Base-by-base conservation (phyloP, 495 filamentous ascomycete species). In the Letharia columbiana region DNA sequence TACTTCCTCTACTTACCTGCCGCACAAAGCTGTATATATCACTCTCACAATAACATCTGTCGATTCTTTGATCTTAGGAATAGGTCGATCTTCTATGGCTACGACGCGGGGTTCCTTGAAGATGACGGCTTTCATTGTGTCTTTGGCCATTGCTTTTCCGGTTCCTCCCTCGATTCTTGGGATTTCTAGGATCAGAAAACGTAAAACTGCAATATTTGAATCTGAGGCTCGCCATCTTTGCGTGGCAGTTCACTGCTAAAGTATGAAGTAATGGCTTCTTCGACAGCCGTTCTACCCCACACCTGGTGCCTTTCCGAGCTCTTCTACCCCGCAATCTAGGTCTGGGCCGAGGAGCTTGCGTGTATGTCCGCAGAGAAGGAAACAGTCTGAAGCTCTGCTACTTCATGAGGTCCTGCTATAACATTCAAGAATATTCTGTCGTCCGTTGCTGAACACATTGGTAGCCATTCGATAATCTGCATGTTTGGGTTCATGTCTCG, bases 11-110 rank as follows among this genome's bases (percentile, higher is more conserved):
- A 80, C 84, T 73, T 77, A 92, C 91, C 90, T 92, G 70, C 93
- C 93, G 76, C 93, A 97, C 50, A 98, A 83, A 35, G 91, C 93
- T 20, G 92, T 91, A 71, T 90, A 88, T 62, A 82, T 81, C 59
- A 96, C 91, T 75, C 92, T 93, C 67, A 96, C 86, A 63, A 98
- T 85, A 63, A 91, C 82, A 77, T 97, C 93, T 62, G 81, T 85
- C 17, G 84, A 77, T 40, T 91, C 81, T 68, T 88, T 78, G 63
- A 97, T 84, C 12, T 73, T 73, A n/a, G 81, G 81, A 52, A 82
- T 78, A 2, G 80, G 79, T 41, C 78, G 68, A 50, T 83, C 75
- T 68, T 82, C 81, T 49, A 83, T 73, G 13, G 75, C 75, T 39
- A 83, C 78, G 65, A 79, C 77, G 67, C 74, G 75, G 28, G 79